Conservation (phyloP, 2,329 filamentous ascomycete genomes). For the Plenodomus tracheiphilus region DNA sequence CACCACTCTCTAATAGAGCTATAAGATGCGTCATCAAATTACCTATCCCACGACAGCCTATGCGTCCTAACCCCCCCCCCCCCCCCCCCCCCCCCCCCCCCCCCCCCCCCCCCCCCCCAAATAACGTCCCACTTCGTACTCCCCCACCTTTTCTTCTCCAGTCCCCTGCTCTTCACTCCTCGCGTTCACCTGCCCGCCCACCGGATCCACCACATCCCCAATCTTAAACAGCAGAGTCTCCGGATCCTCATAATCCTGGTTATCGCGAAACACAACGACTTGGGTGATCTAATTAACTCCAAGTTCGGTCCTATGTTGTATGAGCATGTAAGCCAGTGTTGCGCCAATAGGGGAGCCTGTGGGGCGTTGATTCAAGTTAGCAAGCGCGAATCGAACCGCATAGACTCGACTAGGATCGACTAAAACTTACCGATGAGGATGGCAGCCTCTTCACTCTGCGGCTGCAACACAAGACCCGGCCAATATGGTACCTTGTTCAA, state of each 20-base stretch:
- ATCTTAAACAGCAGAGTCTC: background rate
- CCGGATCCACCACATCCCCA: background rate
- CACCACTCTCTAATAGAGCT: no score
- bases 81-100: no score
- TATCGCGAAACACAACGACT: background rate
- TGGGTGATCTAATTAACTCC: background rate
- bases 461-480: background rate
- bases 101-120: no score
- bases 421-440: background rate
- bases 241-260: background rate
- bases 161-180: no score
- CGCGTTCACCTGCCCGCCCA: background rate
- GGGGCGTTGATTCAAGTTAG: background rate
- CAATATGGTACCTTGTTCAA: background rate
- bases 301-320: conserved; percentile 2
- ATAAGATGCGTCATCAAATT: no score
- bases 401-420: no score
- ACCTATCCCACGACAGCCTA: no score
- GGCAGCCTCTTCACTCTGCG: background rate
- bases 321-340: conserved; percentile 1
- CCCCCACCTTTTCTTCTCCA: no score
- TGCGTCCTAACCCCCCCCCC: no score
- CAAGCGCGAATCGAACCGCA: no score
- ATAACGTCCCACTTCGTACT: no score
- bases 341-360: conserved; percentile 1